Conservation (phyloP, 306 rosid genomes). For the Vicia sativa region DNA sequence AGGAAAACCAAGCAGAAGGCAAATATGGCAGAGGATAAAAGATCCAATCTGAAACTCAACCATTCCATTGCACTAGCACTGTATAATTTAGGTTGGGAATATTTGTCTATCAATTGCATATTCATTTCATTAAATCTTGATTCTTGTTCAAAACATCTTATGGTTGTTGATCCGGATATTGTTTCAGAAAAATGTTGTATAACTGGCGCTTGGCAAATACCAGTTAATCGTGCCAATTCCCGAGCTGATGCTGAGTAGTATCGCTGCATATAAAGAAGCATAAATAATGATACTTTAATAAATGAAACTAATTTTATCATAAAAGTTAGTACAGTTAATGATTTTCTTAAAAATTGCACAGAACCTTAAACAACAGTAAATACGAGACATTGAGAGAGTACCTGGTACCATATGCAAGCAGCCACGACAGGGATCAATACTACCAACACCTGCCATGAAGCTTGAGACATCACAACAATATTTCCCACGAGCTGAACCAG, state of each 20-base stretch:
- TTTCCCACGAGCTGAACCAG: conserved; percentile 34
- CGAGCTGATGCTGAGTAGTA: conserved; percentile 45
- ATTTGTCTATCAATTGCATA: too few relatives aligned
- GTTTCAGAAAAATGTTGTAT: conserved; percentile 75
- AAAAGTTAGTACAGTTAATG: too few relatives aligned
- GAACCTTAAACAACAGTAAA: not conserved
- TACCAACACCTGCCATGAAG: conserved; percentile 46
- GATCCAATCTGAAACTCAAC: too few relatives aligned
- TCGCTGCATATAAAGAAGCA: too few relatives aligned
- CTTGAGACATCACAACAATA: conserved; percentile 46
- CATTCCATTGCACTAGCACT: too few relatives aligned
- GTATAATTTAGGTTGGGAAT: too few relatives aligned
- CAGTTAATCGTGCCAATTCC: conserved; percentile 79
- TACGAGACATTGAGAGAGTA: not conserved
- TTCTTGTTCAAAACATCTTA: too few relatives aligned
- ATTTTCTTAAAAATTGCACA: not conserved
- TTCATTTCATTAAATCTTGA: too few relatives aligned
- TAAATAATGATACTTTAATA: not conserved
- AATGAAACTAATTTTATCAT: too few relatives aligned
- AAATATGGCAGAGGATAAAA: too few relatives aligned
- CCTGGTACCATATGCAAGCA: conserved; percentile 55
- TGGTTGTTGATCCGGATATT: too few relatives aligned
- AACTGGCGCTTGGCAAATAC: conserved; percentile 82
- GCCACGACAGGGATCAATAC: conserved; percentile 52
- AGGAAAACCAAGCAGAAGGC: too few relatives aligned